Percentiles rank a stretch among this genome's conserved stretches.
These are phyloP conservation scores for Ephemerocybe angulata DNA, from an alignment of 768 basidiomycete genomes.

Conservation along the genomic window DNA sequence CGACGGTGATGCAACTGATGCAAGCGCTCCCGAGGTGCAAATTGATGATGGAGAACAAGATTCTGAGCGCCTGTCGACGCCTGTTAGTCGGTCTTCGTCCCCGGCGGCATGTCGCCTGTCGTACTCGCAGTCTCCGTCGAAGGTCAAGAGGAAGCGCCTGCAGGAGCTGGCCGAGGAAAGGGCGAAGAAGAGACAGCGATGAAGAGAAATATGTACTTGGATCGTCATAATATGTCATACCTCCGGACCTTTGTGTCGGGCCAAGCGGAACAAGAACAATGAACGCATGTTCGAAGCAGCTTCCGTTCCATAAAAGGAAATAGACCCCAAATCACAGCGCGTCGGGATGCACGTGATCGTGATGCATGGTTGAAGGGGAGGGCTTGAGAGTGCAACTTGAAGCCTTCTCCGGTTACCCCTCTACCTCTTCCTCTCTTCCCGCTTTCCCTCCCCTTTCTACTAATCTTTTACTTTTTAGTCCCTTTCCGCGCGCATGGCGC, in stretches of 20 bases:
- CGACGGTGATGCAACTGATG: not conserved
- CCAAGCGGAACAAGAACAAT: not conserved
- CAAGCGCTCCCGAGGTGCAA: constrained; percentile 1
- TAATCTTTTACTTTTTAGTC: constrained; percentile 5
- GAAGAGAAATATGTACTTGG: not conserved
- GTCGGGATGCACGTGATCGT: constrained; percentile 9
- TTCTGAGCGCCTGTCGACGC: not conserved
- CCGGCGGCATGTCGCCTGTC: constrained; percentile 10
- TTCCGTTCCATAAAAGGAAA: not conserved
- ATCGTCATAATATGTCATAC: not conserved
- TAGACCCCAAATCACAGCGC: not conserved
- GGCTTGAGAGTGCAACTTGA: constrained; percentile 7
- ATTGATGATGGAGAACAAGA: constrained; percentile 5
- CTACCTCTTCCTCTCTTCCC: constrained; percentile 7
- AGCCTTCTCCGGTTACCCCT: constrained; percentile 5
- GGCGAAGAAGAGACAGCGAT: constrained; percentile 15
- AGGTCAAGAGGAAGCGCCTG: constrained; percentile 31
- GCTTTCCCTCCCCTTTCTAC: constrained; percentile 7
- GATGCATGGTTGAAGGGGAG: constrained; percentile 10
- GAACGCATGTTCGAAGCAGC: not conserved
- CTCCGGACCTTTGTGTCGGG: not conserved
- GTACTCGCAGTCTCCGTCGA: constrained; percentile 28
- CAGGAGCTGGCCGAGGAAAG: constrained; percentile 29
- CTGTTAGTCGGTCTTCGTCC: too few species aligned
- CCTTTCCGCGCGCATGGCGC: constrained; percentile 46